Evolutionary conservation across 164 flowering plant genomes (phyloP), one percentile per base, ranked within the genome.

Genomic region (Berberis vulgaris): DNA sequence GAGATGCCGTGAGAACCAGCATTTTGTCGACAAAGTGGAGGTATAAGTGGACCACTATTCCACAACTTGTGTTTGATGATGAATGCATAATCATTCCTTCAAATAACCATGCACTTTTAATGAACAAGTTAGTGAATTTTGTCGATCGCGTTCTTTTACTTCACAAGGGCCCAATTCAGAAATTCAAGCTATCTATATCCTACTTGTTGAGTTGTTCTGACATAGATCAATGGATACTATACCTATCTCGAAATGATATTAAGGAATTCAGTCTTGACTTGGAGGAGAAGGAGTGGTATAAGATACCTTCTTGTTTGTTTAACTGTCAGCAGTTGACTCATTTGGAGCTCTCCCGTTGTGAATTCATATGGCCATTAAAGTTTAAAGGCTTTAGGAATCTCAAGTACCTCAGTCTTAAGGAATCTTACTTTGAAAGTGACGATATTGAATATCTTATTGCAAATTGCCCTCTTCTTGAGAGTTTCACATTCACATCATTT

Each of bases 401-500:
- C 74, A 83, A 68, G 70, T 67, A 65, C 57, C 84, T 89, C 38
- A 74, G 41, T 54, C 84, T 87, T 64, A 78, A 83, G 60, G 83
- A 83, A 62, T 80, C 83, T 59, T 46, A 70, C 52, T 67, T 77
- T 45, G 65, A 73, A 12, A 41, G 11, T 11, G 84, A 82, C 11
- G 78, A 62, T 1, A 73, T 80, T 56, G 90, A 80, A 56, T 63
- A 65, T 67, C 77, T 87, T 45, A 80, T 87, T 58, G 79, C 84
- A 0, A 71, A 79, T 43, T 81, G 92, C 62, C 90, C 92, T 1
- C 75, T 82, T 49, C 88, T 90, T 12, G 94, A 90, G 79, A 81
- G 71, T 64, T 61, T 89, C 13, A 56, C 81, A 41, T 65, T 87
- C 64, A 76, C 84, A 0, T 81, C 79, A 64, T 75, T 76, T 59